Evolutionary conservation across 768 basidiomycete species (phyloP), one percentile per base, ranked within the genome.

Genomic region (Tephrocybe sp.): DNA sequence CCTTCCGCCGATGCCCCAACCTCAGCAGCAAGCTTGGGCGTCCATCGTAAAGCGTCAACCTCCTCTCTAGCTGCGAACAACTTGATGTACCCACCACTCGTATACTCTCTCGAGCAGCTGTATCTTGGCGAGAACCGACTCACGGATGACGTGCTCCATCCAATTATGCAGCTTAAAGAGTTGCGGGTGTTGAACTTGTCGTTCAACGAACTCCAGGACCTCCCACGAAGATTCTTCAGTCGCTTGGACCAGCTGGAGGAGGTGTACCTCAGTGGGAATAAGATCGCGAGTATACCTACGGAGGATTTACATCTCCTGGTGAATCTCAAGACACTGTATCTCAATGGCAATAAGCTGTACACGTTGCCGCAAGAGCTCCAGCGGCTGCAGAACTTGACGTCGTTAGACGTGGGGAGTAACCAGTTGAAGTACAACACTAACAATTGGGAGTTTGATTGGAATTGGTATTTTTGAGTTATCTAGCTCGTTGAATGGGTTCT

Each of bases 371-470:
- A 89, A 47, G 97, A 98, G 64, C 66, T 99, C 40, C 86, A 85
- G 31, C 91, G 92, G 63, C 80, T 97, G 51, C 78, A 80, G 62
- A 84, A 78, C 39, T 71, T 99, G 60, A 80, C 77, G 45, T 82
- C 89, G 26, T 75, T 99, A 57, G 97, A 99, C 62, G 95, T 90
- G 4, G 95, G 97, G 6, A 94, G 87, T 65, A 99, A 99, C 65
- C 68, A 83, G 45, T 74, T 99, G 68, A 92, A 89, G 78, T 98
- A 98, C 69, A 99, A 98, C 64, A 93, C 97, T 58, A 89, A 92
- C 58, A 99, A 99, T 61, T 94, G 87, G 87, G 92, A 96, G 65
- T 98, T 94, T 66, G 97, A 99, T 69, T 98, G 95, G 95, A 98
- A 99, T 65, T 98, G 97, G 96, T 96, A 30, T 12, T 6, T 30